phyloP scores from a whole-genome alignment of 257 asterid species.

The Solanum sejunctum region DNA sequence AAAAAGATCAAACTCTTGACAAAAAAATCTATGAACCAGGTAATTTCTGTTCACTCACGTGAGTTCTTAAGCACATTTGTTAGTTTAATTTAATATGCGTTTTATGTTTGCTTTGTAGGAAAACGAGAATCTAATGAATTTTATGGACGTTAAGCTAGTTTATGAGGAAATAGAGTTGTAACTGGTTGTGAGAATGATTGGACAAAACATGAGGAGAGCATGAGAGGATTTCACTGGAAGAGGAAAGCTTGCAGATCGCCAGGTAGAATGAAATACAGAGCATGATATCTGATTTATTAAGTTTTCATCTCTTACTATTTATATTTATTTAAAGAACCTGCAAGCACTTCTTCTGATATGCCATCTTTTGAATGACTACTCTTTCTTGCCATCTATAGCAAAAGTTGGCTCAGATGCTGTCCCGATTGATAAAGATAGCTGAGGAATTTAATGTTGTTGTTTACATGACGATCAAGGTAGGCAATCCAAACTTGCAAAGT shows the following conservation, averaged over 20 bases:
- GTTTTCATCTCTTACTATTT: neutral
- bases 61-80: too few relatives aligned
- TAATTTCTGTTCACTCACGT: too few relatives aligned
- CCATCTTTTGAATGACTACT: neutral
- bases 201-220: too few relatives aligned
- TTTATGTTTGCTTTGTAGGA: too few relatives aligned
- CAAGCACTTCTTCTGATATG: neutral
- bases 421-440: slow-evolving; percentile 83
- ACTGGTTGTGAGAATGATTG: too few relatives aligned
- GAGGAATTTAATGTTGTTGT: slow-evolving; percentile 98
- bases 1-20: too few relatives aligned
- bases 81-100: too few relatives aligned
- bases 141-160: too few relatives aligned
- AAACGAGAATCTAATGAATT: too few relatives aligned
- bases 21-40: too few relatives aligned
- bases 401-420: slow-evolving; percentile 99
- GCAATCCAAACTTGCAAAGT: neutral
- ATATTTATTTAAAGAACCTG: neutral
- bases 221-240: slow-evolving; percentile 95
- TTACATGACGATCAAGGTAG: slow-evolving; percentile 95
- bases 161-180: too few relatives aligned
- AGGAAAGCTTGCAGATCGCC: slow-evolving; percentile 98
- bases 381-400: slow-evolving; percentile 39
- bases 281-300: neutral
- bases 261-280: slow-evolving; percentile 25